phyloP scores from a whole-genome alignment of 2,329 filamentous ascomycete species.

The Fusarium paranaense region DNA sequence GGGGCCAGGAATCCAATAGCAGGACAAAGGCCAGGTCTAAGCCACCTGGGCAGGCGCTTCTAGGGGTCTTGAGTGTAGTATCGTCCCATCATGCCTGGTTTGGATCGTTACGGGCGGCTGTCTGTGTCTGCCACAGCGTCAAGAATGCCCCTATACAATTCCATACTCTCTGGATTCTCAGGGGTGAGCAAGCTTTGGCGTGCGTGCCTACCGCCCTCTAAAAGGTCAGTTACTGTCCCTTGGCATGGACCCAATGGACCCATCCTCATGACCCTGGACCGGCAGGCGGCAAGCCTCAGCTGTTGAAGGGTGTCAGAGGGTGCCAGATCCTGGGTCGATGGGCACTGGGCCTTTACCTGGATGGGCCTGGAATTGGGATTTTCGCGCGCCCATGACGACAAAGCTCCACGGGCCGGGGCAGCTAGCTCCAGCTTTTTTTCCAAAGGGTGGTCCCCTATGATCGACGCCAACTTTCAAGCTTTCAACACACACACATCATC shows the following conservation, averaged over 20 bases:
- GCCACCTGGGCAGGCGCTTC: constrained; percentile 1
- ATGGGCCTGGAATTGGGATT: constrained; percentile 37
- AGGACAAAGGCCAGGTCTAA: neutral
- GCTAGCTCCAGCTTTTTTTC: neutral
- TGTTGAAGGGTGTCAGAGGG: neutral
- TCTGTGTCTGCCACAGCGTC: constrained; percentile 3
- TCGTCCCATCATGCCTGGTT: constrained; percentile 2
- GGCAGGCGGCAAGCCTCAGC: neutral
- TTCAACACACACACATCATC: neutral
- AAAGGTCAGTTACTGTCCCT: neutral
- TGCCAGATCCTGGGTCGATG: neutral
- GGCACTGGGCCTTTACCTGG: neutral
- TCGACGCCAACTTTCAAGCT: neutral
- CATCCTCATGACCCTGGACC: constrained; percentile 17
- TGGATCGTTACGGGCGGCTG: constrained; percentile 20
- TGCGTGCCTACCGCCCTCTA: neutral
- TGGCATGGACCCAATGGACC: neutral
- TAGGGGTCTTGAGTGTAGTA: neutral
- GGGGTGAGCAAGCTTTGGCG: neutral
- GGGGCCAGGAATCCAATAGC: neutral
- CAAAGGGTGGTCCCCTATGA: neutral
- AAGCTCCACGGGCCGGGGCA: constrained; percentile 8
- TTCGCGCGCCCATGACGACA: constrained; percentile 36
- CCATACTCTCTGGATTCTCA: neutral
- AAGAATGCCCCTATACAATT: neutral